Evolutionary conservation across 2,329 filamentous ascomycete genomes (phyloP), one percentile per base, ranked within the genome.

Genomic region (Stachybotrys elegans): DNA sequence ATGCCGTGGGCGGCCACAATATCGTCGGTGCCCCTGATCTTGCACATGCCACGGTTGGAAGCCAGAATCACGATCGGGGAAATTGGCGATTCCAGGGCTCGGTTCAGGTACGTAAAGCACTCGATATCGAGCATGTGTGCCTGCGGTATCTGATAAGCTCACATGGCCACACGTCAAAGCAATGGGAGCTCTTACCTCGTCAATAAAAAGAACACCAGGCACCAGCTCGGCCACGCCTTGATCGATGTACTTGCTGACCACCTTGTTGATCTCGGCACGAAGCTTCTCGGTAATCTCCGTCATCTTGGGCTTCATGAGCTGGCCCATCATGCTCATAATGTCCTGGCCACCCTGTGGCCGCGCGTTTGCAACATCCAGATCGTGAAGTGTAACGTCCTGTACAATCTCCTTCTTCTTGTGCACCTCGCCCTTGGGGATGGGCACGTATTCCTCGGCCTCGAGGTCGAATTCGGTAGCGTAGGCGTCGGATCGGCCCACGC

Each of bases 351-450:
- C 93, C 72, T 97, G 90, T 5, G 93, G 93, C 58, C 92, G 78
- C 13, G 93, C 87, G 60, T 98, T 98, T 52, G 93, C 93, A 50
- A 97, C 86, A 61, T 98, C 93, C 45, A 98, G 75, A 62, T 98
- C 93, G 67, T 98, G 93, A 51, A 98, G 78, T 37, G 93, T 96
- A 50, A 98, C 93, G 60, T 98, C 93, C 66, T 98, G 93, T 27
- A 98, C 93, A 56, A 98, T 95, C 70, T 98, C 93, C 76, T 98
- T 98, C 82, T 96, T 97, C 81, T 98, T 98, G 75, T 97, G 93
- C 43, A 98, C 93, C 60, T 98, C 93, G 46, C 93, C 93, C 74
- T 98, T 98, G 46, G 93, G 93, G 51, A 98, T 94, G 6, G 93
- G 93, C 52, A 98, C 93, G 66, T 98, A 98, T 70, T 98, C 93